Percentiles rank a stretch among this genome's conserved stretches.
These are phyloP conservation scores for Gracilaria caudata DNA, from an alignment of 23 red algal species.

Conservation along the genomic window DNA sequence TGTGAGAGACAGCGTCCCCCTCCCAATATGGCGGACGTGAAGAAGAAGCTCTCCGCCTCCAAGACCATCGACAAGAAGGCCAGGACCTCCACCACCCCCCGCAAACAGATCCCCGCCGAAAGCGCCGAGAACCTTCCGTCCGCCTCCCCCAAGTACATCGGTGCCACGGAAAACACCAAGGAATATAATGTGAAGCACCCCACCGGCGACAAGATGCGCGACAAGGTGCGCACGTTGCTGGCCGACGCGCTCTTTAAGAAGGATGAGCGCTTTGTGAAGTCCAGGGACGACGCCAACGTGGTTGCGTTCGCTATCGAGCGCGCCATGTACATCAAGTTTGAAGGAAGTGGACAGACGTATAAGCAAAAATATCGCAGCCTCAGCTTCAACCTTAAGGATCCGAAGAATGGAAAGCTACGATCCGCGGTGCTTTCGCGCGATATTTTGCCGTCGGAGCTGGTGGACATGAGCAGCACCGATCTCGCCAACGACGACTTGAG, in stretches of 20 bases:
- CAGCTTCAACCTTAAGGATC: conserved; percentile 91
- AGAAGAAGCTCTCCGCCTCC: conserved; percentile 28
- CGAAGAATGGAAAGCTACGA: conserved; percentile 81
- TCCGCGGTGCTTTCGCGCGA: conserved; percentile 54
- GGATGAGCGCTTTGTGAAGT: conserved; percentile 34
- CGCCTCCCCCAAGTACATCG: not conserved
- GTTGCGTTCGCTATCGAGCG: conserved; percentile 74
- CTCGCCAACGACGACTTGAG: conserved; percentile 86
- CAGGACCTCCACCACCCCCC: not conserved
- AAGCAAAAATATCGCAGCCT: conserved; percentile 85
- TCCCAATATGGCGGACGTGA: not conserved
- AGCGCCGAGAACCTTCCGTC: conserved; percentile 1
- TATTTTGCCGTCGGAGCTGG: conserved; percentile 66
- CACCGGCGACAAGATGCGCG: conserved; percentile 75
- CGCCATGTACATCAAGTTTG: conserved; percentile 69
- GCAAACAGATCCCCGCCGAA: not conserved
- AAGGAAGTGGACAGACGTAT: conserved; percentile 58
- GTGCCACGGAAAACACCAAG: not conserved
- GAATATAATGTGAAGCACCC: conserved; percentile 56
- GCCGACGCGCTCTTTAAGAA: conserved; percentile 61
- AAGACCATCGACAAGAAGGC: conserved; percentile 45
- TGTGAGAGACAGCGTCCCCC: not conserved
- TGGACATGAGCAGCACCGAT: conserved; percentile 82
- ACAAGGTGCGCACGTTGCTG: conserved; percentile 73
- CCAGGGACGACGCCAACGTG: conserved; percentile 10